A percentile compares a stretch with the other conserved stretches of the same genome.
Evolutionary conservation across 2,329 filamentous ascomycete species (phyloP).

Genomic region (Orbilia brochopaga): DNA sequence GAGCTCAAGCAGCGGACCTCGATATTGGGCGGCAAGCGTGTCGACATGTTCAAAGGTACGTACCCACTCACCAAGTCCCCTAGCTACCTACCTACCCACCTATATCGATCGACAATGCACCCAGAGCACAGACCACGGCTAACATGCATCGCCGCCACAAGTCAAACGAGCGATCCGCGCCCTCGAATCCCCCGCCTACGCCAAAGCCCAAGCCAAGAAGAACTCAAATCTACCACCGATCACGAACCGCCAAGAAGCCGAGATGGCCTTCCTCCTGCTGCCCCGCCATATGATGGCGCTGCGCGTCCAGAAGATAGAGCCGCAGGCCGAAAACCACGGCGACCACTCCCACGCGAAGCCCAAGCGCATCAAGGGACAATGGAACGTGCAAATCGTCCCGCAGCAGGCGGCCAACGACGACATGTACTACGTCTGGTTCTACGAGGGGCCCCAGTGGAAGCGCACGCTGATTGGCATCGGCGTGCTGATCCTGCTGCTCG

Average conservation of each 20-base stretch:
- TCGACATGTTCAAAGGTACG: conserved; percentile 95
- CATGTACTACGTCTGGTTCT: conserved; percentile 96
- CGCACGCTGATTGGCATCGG: conserved; percentile 88
- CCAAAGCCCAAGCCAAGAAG: conserved; percentile 81
- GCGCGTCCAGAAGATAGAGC: conserved; percentile 81
- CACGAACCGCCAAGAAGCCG: conserved; percentile 83
- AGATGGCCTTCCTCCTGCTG: conserved; percentile 93
- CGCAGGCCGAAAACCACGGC: conserved; percentile 60
- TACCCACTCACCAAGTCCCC: conserved; percentile 4
- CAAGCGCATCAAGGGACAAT: conserved; percentile 92
- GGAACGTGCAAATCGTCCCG: conserved; percentile 93
- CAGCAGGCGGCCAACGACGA: conserved; percentile 88
- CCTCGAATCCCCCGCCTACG: conserved; percentile 85
- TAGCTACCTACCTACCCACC: not conserved
- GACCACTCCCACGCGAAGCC: conserved; percentile 76
- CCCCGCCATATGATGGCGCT: conserved; percentile 93
- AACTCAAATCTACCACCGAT: conserved; percentile 87
- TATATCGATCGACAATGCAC: no score
- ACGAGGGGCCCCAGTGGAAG: conserved; percentile 91
- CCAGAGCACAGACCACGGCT: no score
- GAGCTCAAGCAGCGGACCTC: conserved; percentile 87
- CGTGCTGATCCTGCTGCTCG: conserved; percentile 81
- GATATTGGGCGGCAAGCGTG: conserved; percentile 93
- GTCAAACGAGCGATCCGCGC: conserved; percentile 95
- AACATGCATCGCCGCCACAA: conserved; percentile 57